Evolutionary conservation across 2,329 filamentous ascomycete genomes (phyloP), one percentile per base, ranked within the genome.

Genomic region (Penicillium sp.): DNA sequence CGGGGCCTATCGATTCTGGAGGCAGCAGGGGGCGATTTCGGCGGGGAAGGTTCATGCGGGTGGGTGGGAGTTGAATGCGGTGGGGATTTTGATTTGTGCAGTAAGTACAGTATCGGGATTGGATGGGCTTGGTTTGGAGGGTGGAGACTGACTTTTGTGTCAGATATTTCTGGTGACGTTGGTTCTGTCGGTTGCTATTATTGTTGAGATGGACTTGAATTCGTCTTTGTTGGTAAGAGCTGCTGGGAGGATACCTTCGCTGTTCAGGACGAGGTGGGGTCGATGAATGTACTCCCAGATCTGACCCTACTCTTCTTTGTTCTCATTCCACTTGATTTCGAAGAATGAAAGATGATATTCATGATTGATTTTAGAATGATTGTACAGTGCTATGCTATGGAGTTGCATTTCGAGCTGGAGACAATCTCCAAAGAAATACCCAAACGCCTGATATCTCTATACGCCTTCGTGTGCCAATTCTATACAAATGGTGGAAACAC

Each of bases 1-100:
- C 16, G 87, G 87, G 1, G 80, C 82, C 1, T 79, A 81, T 63
- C 79, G 87, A 26, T 88, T 86, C 66, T 89, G 83, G 82, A 81
- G 82, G 59, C 82, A 87, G 65, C 87, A 89, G 72, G 79, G 79
- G 69, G 84, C 84, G 1, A 82, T 89, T 62, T 75, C 84, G 5
- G 72, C 81, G 60, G 87, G 86, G 0, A 87, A 83, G 69, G 79
- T 85, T 1, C 75, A 83, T 69, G 80, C 81, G 1, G 85, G 86
- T 3, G 86, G 86, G 0, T 87, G 84, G 82, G 86, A 89, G 69
- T 69, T 88, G 8, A 76, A 80, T 56, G 65, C 75, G 0, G 79
- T 87, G 11, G 83, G 82, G 60, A 61, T 73, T 2, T 71, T 81
- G 25, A 72, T 81, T 33, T 72, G 81, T 35, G 40, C 82, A 59